Evolutionary conservation across 2,329 filamentous ascomycete genomes (phyloP).

Genomic region (Neonectria neomacrospora): DNA sequence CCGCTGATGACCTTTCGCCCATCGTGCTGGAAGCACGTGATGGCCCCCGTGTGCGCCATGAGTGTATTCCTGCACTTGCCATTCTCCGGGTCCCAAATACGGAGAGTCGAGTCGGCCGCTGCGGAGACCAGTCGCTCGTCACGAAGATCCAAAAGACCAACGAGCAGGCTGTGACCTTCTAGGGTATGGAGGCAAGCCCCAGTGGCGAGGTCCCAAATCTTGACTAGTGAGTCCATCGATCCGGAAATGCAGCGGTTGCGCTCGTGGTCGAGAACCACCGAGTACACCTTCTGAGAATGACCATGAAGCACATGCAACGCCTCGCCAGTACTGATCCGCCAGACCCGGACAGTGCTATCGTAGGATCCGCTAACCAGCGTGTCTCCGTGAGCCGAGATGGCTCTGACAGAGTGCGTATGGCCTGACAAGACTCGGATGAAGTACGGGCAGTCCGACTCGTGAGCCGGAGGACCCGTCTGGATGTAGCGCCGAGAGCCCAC

Average conservation of each 20-base stretch:
- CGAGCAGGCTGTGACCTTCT: constrained; percentile 91
- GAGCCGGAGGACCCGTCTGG: constrained; percentile 79
- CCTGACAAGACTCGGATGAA: constrained; percentile 89
- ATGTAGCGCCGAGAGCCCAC: constrained; percentile 81
- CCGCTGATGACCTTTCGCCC: constrained; percentile 96
- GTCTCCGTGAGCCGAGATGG: constrained; percentile 93
- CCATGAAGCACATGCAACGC: constrained; percentile 84
- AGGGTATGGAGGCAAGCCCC: constrained; percentile 88
- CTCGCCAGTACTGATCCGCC: constrained; percentile 97
- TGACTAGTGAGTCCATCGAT: constrained; percentile 97
- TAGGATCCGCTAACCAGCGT: constrained; percentile 98
- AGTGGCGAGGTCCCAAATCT: constrained; percentile 94
- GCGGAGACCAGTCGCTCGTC: constrained; percentile 93
- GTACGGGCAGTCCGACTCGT: constrained; percentile 87
- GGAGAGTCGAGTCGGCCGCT: constrained; percentile 91
- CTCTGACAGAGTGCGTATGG: constrained; percentile 92
- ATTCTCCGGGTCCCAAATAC: constrained; percentile 96
- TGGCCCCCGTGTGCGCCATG: constrained; percentile 94
- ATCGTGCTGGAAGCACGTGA: constrained; percentile 99
- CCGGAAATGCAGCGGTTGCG: constrained; percentile 97
- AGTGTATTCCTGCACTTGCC: constrained; percentile 91
- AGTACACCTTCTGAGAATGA: constrained; percentile 94
- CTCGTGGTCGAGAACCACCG: constrained; percentile 90
- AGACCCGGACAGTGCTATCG: constrained; percentile 93
- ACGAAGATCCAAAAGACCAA: constrained; percentile 89